Conservation (phyloP, 192 early-diverging fungal species). For the Spinellus fusiger region DNA sequence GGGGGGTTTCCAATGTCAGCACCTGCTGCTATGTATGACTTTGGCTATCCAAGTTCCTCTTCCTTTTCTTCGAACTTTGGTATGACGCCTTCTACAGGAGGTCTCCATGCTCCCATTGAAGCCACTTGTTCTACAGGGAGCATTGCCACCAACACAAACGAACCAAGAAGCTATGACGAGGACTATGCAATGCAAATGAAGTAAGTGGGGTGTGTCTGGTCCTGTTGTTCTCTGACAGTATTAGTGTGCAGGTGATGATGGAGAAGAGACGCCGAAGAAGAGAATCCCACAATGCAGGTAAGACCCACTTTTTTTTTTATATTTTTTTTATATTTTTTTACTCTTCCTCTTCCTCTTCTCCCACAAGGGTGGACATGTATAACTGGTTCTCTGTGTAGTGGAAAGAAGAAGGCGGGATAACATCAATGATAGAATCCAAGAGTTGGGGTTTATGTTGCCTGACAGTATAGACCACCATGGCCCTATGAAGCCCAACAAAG, state of each 20-base stretch:
- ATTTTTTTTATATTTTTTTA: slow-evolving; percentile 1
- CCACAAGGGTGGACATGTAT: not conserved
- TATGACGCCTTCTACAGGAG: not conserved
- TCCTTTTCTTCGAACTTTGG: not conserved
- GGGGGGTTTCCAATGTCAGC: slow-evolving; percentile 24
- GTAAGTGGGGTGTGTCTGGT: slow-evolving; percentile 17
- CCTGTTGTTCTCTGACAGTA: not conserved
- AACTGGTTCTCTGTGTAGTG: slow-evolving; percentile 57
- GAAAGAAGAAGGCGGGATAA: slow-evolving; percentile 93
- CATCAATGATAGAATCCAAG: slow-evolving; percentile 98
- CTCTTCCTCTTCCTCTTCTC: not conserved
- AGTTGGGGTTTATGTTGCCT: slow-evolving; percentile 80
- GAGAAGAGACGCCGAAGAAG: slow-evolving; percentile 91
- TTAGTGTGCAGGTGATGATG: slow-evolving; percentile 37
- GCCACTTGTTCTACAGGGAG: not conserved
- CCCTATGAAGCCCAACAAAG: slow-evolving; percentile 93
- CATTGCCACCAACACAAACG: not conserved
- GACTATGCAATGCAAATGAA: slow-evolving; percentile 28
- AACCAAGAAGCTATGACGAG: slow-evolving; percentile 25
- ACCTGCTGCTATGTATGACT: slow-evolving; percentile 25
- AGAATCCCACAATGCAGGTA: slow-evolving; percentile 90
- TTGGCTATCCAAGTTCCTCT: not conserved
- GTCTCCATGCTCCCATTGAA: not conserved
- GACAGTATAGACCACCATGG: slow-evolving; percentile 53
- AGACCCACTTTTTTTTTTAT: not conserved